Conservation (phyloP, 352 stramenopile species). For the Globisporangium abappressorium region DNA sequence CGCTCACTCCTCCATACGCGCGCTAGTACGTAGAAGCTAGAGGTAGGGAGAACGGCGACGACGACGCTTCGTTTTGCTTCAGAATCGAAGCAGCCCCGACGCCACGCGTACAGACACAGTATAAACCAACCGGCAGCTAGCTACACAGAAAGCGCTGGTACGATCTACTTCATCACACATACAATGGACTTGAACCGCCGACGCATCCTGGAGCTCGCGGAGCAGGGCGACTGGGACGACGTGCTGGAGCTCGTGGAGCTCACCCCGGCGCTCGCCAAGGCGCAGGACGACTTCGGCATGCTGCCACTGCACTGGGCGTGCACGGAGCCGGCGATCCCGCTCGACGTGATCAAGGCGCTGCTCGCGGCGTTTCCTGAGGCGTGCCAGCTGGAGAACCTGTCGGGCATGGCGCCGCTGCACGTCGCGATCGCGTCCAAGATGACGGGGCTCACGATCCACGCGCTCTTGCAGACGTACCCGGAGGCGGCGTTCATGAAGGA, state of each 20-base stretch:
- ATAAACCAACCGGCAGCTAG: not conserved
- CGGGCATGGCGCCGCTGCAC: conserved; percentile 76
- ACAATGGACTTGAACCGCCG: conserved; percentile 39
- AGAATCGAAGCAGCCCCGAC: conserved; percentile 2
- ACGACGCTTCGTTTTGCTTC: not conserved
- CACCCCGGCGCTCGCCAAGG: conserved; percentile 43
- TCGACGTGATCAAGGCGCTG: conserved; percentile 47
- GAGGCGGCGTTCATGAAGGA: conserved; percentile 50
- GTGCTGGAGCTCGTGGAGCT: conserved; percentile 40
- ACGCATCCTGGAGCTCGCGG: conserved; percentile 51
- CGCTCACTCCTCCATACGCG: conserved; percentile 3
- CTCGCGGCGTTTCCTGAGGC: conserved; percentile 50
- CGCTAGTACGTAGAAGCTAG: not conserved
- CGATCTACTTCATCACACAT: conserved; percentile 12
- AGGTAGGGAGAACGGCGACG: not conserved
- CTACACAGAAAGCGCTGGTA: not conserved
- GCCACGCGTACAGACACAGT: not conserved
- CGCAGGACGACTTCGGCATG: conserved; percentile 82
- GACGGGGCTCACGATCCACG: conserved; percentile 52
- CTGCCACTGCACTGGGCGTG: conserved; percentile 82
- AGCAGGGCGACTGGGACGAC: conserved; percentile 67
- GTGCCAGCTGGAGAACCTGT: conserved; percentile 68
- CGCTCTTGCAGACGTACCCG: conserved; percentile 33
- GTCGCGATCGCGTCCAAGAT: conserved; percentile 76
- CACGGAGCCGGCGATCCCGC: conserved; percentile 50